Evolutionary conservation across 202 grass and related monocot genomes (phyloP), one percentile per base, ranked within the genome.

Genomic region (Cymbopogon flexuosus): DNA sequence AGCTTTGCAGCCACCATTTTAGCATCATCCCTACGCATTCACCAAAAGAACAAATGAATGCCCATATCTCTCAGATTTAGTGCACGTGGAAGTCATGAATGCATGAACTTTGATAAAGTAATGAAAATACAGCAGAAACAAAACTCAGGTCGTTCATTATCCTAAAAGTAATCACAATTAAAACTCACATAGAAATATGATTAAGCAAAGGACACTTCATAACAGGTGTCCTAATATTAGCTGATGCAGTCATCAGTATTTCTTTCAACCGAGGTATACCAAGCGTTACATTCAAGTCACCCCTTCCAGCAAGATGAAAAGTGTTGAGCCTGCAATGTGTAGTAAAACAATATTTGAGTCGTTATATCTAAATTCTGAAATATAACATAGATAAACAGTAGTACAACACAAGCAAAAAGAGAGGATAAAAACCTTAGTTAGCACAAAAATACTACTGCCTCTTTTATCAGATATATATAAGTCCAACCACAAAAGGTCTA

Each of bases 271-370:
- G 90, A 58, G 95, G 95, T 84, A 98, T 93, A 22, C 95, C 92
- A 80, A 98, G 88, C 6, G 95, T 98, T 47, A 98, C 95, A 83
- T 98, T 98, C 95, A 93, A 72, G 40, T 94, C 95, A 13, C 90
- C 92, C 63, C 90, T 92, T 69, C 90, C 95, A 85, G 92, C 95
- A 82, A 91, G 82, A 89, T 98, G 95, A 23, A 98, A 98, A 81
- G 95, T 98, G 77, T 98, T 98, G 24, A 98, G 89, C 42, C 95
- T 97, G 90, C 4, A 89, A 68, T 34, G 36, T 16, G 63, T 51
- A 33, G 54, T 43, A 73, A 43, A 43, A 81, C 24, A 81, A 34
- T 67, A 16, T 54, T 63, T 22, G 6, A 46, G 46, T 59, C 3
- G 33, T 58, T 56, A 39, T 29, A 46, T 37, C 33, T 2, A 40